Evolutionary conservation across 2,329 filamentous ascomycete genomes (phyloP), one percentile per base, ranked within the genome.

Genomic region (Xylariomycetidae sp.): DNA sequence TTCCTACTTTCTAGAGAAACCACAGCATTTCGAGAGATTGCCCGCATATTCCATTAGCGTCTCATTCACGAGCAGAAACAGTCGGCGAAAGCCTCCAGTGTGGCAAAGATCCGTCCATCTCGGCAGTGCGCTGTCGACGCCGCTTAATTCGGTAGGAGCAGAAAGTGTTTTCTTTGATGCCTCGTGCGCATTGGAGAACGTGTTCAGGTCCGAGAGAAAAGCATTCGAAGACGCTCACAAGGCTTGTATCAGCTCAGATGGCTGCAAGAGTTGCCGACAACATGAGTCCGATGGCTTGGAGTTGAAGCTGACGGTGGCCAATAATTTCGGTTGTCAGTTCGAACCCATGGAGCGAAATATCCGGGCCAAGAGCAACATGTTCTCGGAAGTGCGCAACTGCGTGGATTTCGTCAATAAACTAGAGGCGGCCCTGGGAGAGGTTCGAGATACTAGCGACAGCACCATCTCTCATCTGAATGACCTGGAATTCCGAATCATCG

Each of bases 41-140:
- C 67, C 72, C 4, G 72, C 72, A n/a, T 76, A 70, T 48, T 58
- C 58, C 8, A 58, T 76, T 25, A 59, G 63, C 19, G 49, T 76
- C 22, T 57, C 57, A 13, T 60, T 75, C 39, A 62, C 59, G 26
- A 70, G 64, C 41, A 60, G 57, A 34, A 64, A 60, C 34, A 51
- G 57, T 26, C 50, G 52, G 16, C 56, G 56, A 22, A 57, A 51
- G 7, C 48, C 57, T 36, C 37, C 56, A 15, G 46, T 59, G 16
- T 60, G 65, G 58, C 59, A 59, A 31, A 65, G 59, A 19, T 57
- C 49, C 3, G 44, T 72, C 26, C 62, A 56, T 36, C 49, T 74
- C 33, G 58, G 62, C 32, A 76, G 72, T 53, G 50, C 44, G 3
- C 72, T 75, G 49, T 55, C 57, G 26, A 57, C 70, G 0, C 71